Conservation (phyloP, 768 basidiomycete species). For the Phlebiopsis gigantea region DNA sequence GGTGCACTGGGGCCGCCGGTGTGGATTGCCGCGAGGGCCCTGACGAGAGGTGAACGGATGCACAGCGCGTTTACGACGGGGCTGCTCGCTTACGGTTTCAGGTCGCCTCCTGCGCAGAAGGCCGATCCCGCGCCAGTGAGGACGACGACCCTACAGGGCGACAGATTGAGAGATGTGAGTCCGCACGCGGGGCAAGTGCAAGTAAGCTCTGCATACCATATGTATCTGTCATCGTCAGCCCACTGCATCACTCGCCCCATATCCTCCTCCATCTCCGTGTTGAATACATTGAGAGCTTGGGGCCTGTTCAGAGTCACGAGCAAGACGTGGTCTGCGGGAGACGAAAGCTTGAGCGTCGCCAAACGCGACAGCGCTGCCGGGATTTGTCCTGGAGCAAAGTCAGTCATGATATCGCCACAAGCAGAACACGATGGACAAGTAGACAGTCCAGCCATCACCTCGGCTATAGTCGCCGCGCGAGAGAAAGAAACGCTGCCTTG, state of each 20-base stretch:
- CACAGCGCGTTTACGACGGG: constrained; percentile 21
- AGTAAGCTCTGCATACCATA: too few relatives aligned
- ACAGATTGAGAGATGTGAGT: too few relatives aligned
- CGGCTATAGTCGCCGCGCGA: neutral
- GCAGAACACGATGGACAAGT: too few relatives aligned
- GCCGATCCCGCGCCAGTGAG: constrained; percentile 66
- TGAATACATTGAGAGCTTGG: constrained; percentile 66
- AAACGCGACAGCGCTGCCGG: neutral
- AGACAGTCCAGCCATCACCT: neutral
- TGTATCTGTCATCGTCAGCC: constrained; percentile 64
- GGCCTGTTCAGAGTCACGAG: constrained; percentile 64
- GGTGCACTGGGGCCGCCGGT: neutral
- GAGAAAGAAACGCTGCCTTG: too few relatives aligned
- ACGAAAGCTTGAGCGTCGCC: constrained; percentile 26
- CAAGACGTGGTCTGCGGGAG: constrained; percentile 45
- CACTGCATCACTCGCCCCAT: constrained; percentile 52
- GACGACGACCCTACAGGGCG: constrained; percentile 68
- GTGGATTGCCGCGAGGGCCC: neutral
- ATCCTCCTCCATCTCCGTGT: constrained; percentile 48
- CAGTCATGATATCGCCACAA: too few relatives aligned
- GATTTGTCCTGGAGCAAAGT: too few relatives aligned
- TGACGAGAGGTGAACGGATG: too few relatives aligned
- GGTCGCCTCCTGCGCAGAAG: constrained; percentile 79
- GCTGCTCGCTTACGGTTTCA: constrained; percentile 65
- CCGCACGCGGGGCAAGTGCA: neutral